Evolutionary conservation across 805 yeast genomes (phyloP).

Genomic region (Scheffersomyces amazonensis): DNA sequence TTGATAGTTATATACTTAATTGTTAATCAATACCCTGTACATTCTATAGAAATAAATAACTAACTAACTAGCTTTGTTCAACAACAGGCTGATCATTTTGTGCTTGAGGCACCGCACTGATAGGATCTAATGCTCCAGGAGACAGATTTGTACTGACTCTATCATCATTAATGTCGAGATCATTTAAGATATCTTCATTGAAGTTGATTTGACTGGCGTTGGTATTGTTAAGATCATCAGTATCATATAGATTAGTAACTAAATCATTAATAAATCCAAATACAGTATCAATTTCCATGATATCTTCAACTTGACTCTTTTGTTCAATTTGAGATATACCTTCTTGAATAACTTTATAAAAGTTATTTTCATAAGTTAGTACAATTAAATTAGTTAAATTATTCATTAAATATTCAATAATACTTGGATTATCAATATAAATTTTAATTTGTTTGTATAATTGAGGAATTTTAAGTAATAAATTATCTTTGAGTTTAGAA

Average conservation of each 20-base stretch:
- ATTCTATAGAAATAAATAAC: no score
- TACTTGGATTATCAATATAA: slow-evolving; percentile 57
- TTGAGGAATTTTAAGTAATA: slow-evolving; percentile 56
- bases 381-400: slow-evolving; percentile 47
- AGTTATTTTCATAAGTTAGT: slow-evolving; percentile 51
- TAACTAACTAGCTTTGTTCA: no score
- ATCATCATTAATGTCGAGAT: slow-evolving; percentile 10
- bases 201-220: slow-evolving; percentile 9
- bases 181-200: slow-evolving; percentile 24
- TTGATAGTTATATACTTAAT: no score
- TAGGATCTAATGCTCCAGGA: no score
- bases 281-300: slow-evolving; percentile 66
- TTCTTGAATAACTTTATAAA: slow-evolving; percentile 34
- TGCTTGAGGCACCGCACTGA: no score
- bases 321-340: slow-evolving; percentile 19
- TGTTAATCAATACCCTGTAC: no score
- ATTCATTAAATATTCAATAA: slow-evolving; percentile 26
- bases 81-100: no score
- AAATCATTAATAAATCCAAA: slow-evolving; percentile 45
- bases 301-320: slow-evolving; percentile 24
- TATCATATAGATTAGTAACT: slow-evolving; percentile 19
- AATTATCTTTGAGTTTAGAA: slow-evolving; percentile 43
- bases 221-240: slow-evolving; percentile 11
- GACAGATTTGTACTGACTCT: neutral
- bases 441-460: slow-evolving; percentile 47